A percentile compares a stretch with the other conserved stretches of the same genome.
These are phyloP conservation scores for Xylaria sp. DNA, from an alignment of 495 filamentous ascomycete genomes.

Conservation along the genomic window DNA sequence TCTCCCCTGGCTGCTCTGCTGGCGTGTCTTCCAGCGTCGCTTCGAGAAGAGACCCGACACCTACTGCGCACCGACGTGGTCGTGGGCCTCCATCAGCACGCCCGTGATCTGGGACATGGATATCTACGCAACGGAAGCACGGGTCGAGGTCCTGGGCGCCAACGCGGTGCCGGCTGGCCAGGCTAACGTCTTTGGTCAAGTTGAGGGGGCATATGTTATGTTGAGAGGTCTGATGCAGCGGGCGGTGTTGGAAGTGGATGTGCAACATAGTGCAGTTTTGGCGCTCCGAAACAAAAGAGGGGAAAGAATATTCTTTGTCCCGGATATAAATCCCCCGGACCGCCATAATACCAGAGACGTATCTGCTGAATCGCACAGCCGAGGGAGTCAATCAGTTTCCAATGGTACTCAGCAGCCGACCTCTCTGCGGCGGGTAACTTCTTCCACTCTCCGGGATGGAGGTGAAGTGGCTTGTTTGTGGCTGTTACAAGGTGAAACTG, in stretches of 20 bases:
- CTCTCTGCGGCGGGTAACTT: neutral
- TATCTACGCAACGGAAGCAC: slow-evolving; percentile 2
- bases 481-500: slow-evolving; percentile 2
- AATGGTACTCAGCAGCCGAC: no score
- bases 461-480: slow-evolving; percentile 3
- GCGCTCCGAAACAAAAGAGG: no score
- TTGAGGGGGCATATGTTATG: no score
- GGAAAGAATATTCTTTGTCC: no score
- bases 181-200: neutral
- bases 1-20: slow-evolving; percentile 17
- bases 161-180: neutral
- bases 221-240: no score
- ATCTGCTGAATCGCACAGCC: no score
- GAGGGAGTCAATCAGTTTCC: no score
- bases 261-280: no score
- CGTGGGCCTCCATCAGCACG: slow-evolving; percentile 9
- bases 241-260: no score
- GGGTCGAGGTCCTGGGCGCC: neutral
- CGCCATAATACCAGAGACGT: no score
- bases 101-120: slow-evolving; percentile 10
- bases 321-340: no score
- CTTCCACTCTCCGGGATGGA: neutral
- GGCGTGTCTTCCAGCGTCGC: slow-evolving; percentile 17
- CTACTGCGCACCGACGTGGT: slow-evolving; percentile 15
- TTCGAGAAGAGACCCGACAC: slow-evolving; percentile 3